Evolutionary conservation across 139 green algal species (phyloP).

Genomic region (Zygnema cylindricum): DNA sequence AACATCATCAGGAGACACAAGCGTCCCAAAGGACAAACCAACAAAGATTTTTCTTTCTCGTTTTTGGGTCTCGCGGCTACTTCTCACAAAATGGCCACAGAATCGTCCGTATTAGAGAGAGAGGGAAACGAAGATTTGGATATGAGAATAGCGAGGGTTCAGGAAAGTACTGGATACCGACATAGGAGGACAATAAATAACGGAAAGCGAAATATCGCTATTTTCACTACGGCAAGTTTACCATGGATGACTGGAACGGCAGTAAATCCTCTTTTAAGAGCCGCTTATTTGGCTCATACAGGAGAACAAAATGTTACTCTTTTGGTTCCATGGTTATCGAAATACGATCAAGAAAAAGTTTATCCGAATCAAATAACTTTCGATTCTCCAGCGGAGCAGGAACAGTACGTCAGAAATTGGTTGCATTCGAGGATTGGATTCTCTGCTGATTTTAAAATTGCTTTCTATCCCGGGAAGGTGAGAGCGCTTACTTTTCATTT

Average conservation of each 20-base stretch:
- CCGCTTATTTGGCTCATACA: constrained; percentile 89
- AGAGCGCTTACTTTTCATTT: too few relatives aligned
- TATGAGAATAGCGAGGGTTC: constrained; percentile 12
- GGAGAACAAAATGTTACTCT: constrained; percentile 73
- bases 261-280: constrained; percentile 96
- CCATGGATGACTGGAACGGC: constrained; percentile 98
- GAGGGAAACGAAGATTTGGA: constrained; percentile 5
- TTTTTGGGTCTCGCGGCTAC: not conserved
- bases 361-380: constrained; percentile 90
- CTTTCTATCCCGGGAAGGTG: constrained; percentile 76
- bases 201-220: constrained; percentile 76
- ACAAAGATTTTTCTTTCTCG: not conserved
- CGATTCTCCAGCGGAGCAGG: constrained; percentile 84
- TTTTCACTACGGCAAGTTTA: constrained; percentile 95
- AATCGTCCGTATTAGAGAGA: not conserved
- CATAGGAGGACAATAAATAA: not conserved
- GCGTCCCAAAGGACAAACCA: not conserved
- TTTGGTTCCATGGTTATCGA: constrained; percentile 89
- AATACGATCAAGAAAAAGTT: constrained; percentile 86
- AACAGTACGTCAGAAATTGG: constrained; percentile 89
- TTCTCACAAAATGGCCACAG: not conserved
- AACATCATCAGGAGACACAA: not conserved
- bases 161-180: constrained; percentile 52
- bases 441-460: constrained; percentile 89
- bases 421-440: constrained; percentile 87